phyloP scores from a whole-genome alignment of 257 asterid genomes.

The Primulina tabacum region DNA sequence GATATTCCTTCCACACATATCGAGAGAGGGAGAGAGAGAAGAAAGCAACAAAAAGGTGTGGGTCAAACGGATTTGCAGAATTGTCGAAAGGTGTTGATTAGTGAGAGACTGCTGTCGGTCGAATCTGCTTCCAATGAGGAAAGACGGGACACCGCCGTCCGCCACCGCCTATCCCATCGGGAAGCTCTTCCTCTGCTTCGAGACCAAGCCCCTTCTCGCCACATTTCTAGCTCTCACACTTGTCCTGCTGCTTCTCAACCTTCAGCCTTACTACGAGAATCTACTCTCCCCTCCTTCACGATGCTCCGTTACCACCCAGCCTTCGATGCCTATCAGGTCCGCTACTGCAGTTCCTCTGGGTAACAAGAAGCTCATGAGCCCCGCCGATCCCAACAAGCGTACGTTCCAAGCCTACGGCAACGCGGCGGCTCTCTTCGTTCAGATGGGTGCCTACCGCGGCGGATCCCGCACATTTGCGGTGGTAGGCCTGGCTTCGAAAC shows the following conservation, averaged over 20 bases:
- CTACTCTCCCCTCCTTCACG: slow-evolving; percentile 40
- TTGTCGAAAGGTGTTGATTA: background rate
- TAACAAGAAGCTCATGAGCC: slow-evolving; percentile 29
- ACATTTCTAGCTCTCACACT: slow-evolving; percentile 51
- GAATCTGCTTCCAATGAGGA: slow-evolving; percentile 34
- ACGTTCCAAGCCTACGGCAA: slow-evolving; percentile 58
- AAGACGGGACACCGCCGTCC: slow-evolving; percentile 39
- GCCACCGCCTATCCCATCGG: slow-evolving; percentile 33
- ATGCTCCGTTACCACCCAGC: slow-evolving; percentile 30
- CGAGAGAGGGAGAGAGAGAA: background rate
- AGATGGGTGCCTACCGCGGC: slow-evolving; percentile 94
- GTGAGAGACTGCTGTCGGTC: slow-evolving; percentile 1
- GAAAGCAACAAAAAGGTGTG: background rate
- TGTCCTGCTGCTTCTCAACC: slow-evolving; percentile 49
- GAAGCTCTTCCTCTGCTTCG: slow-evolving; percentile 51
- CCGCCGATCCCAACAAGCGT: slow-evolving; percentile 54
- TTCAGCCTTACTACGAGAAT: slow-evolving; percentile 61
- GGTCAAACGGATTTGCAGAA: background rate
- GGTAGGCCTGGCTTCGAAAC: slow-evolving; percentile 79
- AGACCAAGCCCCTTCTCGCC: slow-evolving; percentile 53
- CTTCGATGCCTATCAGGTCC: slow-evolving; percentile 14
- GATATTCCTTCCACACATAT: background rate
- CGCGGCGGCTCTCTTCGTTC: slow-evolving; percentile 75
- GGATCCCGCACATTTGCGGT: slow-evolving; percentile 69
- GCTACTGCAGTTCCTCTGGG: background rate